Evolutionary conservation across 768 basidiomycete species (phyloP).

Genomic region (Suillus luteus): DNA sequence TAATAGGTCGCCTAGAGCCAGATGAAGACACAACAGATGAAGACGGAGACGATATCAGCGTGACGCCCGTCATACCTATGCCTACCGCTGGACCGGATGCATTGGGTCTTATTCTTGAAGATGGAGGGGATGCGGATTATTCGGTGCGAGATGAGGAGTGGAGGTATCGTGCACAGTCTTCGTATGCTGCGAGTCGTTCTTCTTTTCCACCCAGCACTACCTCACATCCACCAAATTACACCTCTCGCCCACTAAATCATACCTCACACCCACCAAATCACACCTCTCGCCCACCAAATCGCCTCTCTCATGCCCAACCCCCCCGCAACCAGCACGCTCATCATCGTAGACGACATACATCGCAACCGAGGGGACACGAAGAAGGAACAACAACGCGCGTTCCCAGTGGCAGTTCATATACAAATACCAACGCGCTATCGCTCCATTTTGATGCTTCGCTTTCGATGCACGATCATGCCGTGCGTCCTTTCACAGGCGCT

Average conservation of each 20-base stretch:
- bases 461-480: slow-evolving; percentile 27
- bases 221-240: neutral
- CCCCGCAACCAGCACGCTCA: slow-evolving; percentile 8
- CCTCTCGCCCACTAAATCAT: neutral
- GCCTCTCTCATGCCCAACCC: neutral
- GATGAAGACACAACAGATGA: slow-evolving; percentile 21
- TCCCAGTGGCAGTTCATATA: slow-evolving; percentile 25
- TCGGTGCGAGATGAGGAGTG: neutral
- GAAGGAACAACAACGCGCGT: slow-evolving; percentile 1
- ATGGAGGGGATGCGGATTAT: slow-evolving; percentile 23
- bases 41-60: slow-evolving; percentile 15
- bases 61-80: slow-evolving; percentile 22
- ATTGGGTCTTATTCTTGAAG: slow-evolving; percentile 37
- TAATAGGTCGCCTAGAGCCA: slow-evolving; percentile 21
- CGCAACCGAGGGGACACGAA: slow-evolving; percentile 18
- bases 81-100: slow-evolving; percentile 23
- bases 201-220: neutral
- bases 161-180: slow-evolving; percentile 19
- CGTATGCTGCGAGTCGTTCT: slow-evolving; percentile 14
- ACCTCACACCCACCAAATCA: neutral
- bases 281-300: neutral
- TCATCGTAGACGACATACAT: slow-evolving; percentile 21
- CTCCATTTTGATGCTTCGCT: slow-evolving; percentile 39
- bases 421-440: slow-evolving; percentile 32
- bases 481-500: slow-evolving; percentile 18